Conservation (phyloP, 768 basidiomycete genomes). For the Chalciporus sphaerocephalus region DNA sequence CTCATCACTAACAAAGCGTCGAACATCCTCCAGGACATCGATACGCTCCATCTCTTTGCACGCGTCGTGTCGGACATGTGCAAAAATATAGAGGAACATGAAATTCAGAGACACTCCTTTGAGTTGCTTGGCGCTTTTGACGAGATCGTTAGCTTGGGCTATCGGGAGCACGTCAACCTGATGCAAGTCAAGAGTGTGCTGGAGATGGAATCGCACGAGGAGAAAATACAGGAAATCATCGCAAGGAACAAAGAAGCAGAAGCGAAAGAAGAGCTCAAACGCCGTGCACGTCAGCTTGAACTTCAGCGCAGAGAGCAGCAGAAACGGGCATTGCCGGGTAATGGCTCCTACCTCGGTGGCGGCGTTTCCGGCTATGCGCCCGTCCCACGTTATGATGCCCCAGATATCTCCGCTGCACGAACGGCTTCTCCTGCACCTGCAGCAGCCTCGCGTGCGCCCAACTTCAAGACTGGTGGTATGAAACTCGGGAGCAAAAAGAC, state of each 20-base stretch:
- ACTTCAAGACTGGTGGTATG: slow-evolving; percentile 95
- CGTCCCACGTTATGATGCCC: slow-evolving; percentile 66
- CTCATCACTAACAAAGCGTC: slow-evolving; percentile 97
- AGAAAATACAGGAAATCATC: slow-evolving; percentile 98
- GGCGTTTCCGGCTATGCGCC: slow-evolving; percentile 67
- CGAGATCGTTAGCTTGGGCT: slow-evolving; percentile 90
- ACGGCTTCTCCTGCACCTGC: slow-evolving; percentile 42
- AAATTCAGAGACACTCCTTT: slow-evolving; percentile 87
- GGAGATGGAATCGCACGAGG: slow-evolving; percentile 90
- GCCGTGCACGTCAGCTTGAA: slow-evolving; percentile 95
- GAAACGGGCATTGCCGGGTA: slow-evolving; percentile 57
- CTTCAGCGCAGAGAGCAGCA: slow-evolving; percentile 97
- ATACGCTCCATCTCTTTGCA: slow-evolving; percentile 91
- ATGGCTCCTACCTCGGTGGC: slow-evolving; percentile 61
- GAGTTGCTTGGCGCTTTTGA: slow-evolving; percentile 95
- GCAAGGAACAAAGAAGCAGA: slow-evolving; percentile 99
- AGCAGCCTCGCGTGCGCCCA: slow-evolving; percentile 55
- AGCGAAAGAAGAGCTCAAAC: slow-evolving; percentile 97
- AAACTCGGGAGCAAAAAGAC: slow-evolving; percentile 92
- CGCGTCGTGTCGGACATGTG: slow-evolving; percentile 92
- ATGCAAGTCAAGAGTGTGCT: slow-evolving; percentile 74
- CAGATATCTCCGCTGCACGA: slow-evolving; percentile 46
- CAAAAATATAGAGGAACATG: slow-evolving; percentile 79
- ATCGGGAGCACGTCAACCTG: slow-evolving; percentile 71
- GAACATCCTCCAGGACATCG: slow-evolving; percentile 98